Evolutionary conservation across 768 basidiomycete genomes (phyloP).

Genomic region (Leccinum boreale): DNA sequence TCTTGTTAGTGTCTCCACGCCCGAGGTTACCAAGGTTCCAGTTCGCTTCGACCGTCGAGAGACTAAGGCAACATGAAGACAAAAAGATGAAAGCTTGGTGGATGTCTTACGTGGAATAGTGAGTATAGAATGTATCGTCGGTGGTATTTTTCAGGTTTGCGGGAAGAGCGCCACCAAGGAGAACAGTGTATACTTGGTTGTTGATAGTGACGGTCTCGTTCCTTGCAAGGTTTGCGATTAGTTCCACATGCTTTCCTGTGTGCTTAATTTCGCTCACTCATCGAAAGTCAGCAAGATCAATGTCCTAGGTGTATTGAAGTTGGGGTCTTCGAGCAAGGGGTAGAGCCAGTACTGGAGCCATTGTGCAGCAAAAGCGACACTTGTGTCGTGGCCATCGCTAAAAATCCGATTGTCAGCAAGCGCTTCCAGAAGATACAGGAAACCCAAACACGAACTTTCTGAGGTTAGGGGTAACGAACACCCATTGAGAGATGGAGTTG

Average conservation of each 20-base stretch:
- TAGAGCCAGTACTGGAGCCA: conserved; percentile 51
- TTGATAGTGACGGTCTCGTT: conserved; percentile 32
- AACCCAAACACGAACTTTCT: conserved; percentile 15
- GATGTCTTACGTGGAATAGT: conserved; percentile 43
- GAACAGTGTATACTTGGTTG: conserved; percentile 45
- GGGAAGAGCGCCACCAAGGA: conserved; percentile 46
- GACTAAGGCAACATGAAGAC: conserved; percentile 13
- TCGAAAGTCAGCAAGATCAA: conserved; percentile 62
- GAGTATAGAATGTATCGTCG: conserved; percentile 54
- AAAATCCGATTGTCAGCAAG: conserved; percentile 9
- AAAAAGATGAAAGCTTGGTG: neutral
- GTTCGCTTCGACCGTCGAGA: conserved; percentile 56
- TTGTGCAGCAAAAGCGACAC: conserved; percentile 41
- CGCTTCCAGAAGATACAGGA: neutral
- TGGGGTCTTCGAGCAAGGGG: conserved; percentile 46
- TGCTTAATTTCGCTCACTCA: conserved; percentile 38
- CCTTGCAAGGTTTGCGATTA: conserved; percentile 5
- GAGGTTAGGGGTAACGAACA: conserved; percentile 60
- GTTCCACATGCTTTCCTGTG: neutral
- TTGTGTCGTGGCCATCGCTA: conserved; percentile 60
- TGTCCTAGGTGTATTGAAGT: conserved; percentile 53
- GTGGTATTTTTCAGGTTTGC: conserved; percentile 38
- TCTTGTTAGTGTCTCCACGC: conserved; percentile 50
- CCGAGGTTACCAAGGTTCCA: conserved; percentile 59
- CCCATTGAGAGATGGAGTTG: conserved; percentile 51